Evolutionary conservation across 2,329 filamentous ascomycete genomes (phyloP).

Genomic region (Monilinia fructicola): DNA sequence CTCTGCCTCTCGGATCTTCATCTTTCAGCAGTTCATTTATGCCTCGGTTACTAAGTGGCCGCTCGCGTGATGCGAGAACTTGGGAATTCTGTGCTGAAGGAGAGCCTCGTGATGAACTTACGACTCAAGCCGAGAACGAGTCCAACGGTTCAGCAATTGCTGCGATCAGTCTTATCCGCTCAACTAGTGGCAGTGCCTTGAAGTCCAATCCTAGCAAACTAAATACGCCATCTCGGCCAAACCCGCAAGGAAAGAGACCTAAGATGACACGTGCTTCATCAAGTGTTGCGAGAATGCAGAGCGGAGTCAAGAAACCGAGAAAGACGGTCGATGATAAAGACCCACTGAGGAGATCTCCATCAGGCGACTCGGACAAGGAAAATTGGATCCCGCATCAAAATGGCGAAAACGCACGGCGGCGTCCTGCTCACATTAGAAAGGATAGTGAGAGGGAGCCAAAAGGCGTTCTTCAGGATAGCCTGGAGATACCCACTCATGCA

Average conservation of each 20-base stretch:
- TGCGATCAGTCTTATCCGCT: slow-evolving; percentile 77
- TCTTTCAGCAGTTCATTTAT: slow-evolving; percentile 39
- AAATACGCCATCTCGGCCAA: slow-evolving; percentile 50
- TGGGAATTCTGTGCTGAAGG: slow-evolving; percentile 92
- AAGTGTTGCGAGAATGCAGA: slow-evolving; percentile 62
- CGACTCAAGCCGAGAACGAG: slow-evolving; percentile 77
- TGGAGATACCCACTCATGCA: slow-evolving; percentile 33
- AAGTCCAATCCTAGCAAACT: slow-evolving; percentile 63
- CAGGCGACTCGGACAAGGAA: slow-evolving; percentile 88
- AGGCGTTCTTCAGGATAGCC: slow-evolving; percentile 36
- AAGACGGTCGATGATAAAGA: slow-evolving; percentile 39
- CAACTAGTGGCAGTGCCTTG: slow-evolving; percentile 57
- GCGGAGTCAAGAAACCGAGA: slow-evolving; percentile 37
- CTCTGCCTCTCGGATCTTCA: slow-evolving; percentile 57
- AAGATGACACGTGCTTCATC: slow-evolving; percentile 62
- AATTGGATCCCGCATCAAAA: slow-evolving; percentile 70
- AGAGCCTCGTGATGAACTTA: slow-evolving; percentile 74
- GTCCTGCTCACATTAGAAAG: slow-evolving; percentile 37
- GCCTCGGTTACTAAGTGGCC: slow-evolving; percentile 61
- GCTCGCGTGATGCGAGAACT: slow-evolving; percentile 81
- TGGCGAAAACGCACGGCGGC: slow-evolving; percentile 44
- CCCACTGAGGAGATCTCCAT: slow-evolving; percentile 49
- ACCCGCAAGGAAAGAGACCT: slow-evolving; percentile 54
- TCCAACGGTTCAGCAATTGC: slow-evolving; percentile 75
- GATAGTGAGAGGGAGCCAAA: slow-evolving; percentile 29